Conservation (phyloP, 108 stramenopile genomes). For the Nitzschia palea region DNA sequence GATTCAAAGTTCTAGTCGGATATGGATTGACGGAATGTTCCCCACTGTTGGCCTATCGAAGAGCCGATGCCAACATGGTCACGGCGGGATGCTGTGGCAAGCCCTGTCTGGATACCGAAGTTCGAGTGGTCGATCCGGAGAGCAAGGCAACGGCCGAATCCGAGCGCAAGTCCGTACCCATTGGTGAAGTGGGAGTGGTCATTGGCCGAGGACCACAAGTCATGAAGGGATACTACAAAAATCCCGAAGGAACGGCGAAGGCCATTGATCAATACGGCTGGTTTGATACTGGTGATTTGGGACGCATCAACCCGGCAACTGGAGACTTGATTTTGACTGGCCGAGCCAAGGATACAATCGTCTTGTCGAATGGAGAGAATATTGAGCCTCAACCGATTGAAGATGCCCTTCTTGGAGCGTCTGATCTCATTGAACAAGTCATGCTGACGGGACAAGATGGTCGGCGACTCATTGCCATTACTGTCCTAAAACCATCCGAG, state of each 20-base stretch:
- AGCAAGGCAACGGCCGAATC: slow-evolving; percentile 29
- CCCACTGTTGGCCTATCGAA: slow-evolving; percentile 72
- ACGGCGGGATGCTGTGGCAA: slow-evolving; percentile 82
- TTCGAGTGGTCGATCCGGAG: slow-evolving; percentile 80
- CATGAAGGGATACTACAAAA: slow-evolving; percentile 91
- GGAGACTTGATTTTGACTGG: slow-evolving; percentile 89
- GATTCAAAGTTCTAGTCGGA: slow-evolving; percentile 81
- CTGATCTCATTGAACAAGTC: slow-evolving; percentile 86
- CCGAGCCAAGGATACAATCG: slow-evolving; percentile 91
- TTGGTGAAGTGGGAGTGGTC: slow-evolving; percentile 69
- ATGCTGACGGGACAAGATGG: slow-evolving; percentile 93
- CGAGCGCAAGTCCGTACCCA: slow-evolving; percentile 57
- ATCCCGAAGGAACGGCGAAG: slow-evolving; percentile 74
- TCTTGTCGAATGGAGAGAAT: slow-evolving; percentile 91
- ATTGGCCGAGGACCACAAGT: slow-evolving; percentile 85
- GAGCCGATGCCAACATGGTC: slow-evolving; percentile 69
- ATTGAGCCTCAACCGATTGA: slow-evolving; percentile 79
- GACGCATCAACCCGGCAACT: slow-evolving; percentile 83
- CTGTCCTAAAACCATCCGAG: slow-evolving; percentile 73
- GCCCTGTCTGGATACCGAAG: slow-evolving; percentile 71
- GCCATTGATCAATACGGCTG: slow-evolving; percentile 82
- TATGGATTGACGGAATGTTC: slow-evolving; percentile 93
- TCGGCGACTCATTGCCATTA: slow-evolving; percentile 73
- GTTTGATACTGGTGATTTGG: slow-evolving; percentile 93
- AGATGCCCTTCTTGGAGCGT: slow-evolving; percentile 76